phyloP scores from a whole-genome alignment of 1,284 basidiomycete species.

The Mycena citricolor region DNA sequence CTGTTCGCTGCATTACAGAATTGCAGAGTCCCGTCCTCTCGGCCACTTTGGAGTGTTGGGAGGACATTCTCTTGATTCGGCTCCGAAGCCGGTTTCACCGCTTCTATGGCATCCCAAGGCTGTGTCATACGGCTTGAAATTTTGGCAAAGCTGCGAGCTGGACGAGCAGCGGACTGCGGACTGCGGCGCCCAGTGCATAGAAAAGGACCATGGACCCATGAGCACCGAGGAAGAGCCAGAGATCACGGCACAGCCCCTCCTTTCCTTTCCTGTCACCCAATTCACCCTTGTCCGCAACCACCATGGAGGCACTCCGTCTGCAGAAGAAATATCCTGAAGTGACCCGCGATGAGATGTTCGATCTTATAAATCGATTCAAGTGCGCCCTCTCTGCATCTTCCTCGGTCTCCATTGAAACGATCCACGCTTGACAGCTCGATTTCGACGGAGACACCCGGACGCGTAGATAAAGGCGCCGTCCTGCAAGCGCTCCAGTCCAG shows the following conservation, averaged over 20 bases:
- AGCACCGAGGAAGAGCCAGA: too few relatives aligned
- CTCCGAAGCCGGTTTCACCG: too few relatives aligned
- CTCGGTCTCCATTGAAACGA: slow-evolving; percentile 8
- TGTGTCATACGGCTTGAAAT: too few relatives aligned
- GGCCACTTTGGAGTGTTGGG: too few relatives aligned
- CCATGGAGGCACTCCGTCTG: slow-evolving; percentile 85
- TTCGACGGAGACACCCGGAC: slow-evolving; percentile 82
- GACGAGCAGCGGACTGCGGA: neutral
- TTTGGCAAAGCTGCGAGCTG: too few relatives aligned
- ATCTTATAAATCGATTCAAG: slow-evolving; percentile 93
- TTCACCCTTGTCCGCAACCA: too few relatives aligned
- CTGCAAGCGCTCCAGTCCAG: slow-evolving; percentile 74
- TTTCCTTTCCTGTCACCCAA: neutral
- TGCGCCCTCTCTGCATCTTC: slow-evolving; percentile 40
- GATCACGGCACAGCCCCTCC: too few relatives aligned
- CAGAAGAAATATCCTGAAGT: slow-evolving; percentile 95
- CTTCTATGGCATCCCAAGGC: too few relatives aligned
- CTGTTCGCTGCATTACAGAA: too few relatives aligned
- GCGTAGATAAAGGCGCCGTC: slow-evolving; percentile 80
- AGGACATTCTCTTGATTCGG: too few relatives aligned
- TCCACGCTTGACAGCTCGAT: slow-evolving; percentile 44
- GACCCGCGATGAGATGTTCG: slow-evolving; percentile 88
- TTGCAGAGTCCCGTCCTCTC: too few relatives aligned
- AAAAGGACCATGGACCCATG: neutral
- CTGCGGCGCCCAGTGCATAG: neutral